Evolutionary conservation across 2,329 filamentous ascomycete genomes (phyloP).

Genomic region (Fusarium sp.): DNA sequence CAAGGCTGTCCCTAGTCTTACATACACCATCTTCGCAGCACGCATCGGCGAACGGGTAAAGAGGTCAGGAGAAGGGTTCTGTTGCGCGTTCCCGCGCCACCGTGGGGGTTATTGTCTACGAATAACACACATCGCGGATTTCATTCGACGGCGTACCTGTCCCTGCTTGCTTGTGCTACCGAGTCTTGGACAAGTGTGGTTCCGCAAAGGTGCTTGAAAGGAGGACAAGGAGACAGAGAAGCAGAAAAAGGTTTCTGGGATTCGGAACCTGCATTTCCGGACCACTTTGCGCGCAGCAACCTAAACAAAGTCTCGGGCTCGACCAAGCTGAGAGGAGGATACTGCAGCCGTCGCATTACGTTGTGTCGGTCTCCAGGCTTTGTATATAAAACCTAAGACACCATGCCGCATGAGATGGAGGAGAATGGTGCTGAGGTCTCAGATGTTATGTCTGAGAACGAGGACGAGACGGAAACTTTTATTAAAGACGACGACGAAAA

Average conservation of each 20-base stretch:
- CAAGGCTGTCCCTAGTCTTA: slow-evolving; percentile 23
- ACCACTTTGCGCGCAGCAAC: slow-evolving; percentile 44
- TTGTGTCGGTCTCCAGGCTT: slow-evolving; percentile 30
- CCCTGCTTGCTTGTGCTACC: slow-evolving; percentile 49
- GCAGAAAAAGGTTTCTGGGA: slow-evolving; percentile 41
- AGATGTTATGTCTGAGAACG: slow-evolving; percentile 69
- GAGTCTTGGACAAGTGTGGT: slow-evolving; percentile 51
- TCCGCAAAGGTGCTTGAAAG: slow-evolving; percentile 47
- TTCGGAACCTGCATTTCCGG: slow-evolving; percentile 51
- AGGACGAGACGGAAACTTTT: slow-evolving; percentile 63
- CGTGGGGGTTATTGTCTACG: slow-evolving; percentile 38
- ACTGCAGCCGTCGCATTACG: slow-evolving; percentile 36
- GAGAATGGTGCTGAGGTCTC: slow-evolving; percentile 66
- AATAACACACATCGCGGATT: slow-evolving; percentile 29
- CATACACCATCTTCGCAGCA: slow-evolving; percentile 33
- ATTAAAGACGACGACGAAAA: slow-evolving; percentile 61
- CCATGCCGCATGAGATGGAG: slow-evolving; percentile 67
- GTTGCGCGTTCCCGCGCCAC: slow-evolving; percentile 39
- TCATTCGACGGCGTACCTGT: slow-evolving; percentile 41
- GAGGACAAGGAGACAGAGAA: slow-evolving; percentile 37
- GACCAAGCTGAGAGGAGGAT: slow-evolving; percentile 41
- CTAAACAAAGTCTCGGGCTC: slow-evolving; percentile 30
- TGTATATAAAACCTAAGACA: slow-evolving; percentile 64
- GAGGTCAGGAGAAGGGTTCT: slow-evolving; percentile 30
- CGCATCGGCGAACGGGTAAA: slow-evolving; percentile 27